A percentile compares a stretch with the other conserved stretches of the same genome.
These are phyloP conservation scores for Magnaporthales sp. DNA, from an alignment of 2,329 filamentous ascomycete species.

Conservation along the genomic window DNA sequence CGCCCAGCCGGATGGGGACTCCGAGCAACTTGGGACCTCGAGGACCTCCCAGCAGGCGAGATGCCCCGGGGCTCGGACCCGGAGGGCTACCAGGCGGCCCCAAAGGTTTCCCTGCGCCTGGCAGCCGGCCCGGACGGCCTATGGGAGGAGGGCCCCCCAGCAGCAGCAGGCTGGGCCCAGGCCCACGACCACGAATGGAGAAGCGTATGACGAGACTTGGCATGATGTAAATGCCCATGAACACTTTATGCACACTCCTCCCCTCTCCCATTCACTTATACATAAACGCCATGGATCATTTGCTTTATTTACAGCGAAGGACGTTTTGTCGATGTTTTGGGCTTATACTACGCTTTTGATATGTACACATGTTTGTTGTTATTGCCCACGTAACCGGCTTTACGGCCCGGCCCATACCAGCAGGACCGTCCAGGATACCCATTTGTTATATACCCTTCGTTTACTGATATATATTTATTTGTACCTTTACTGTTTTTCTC, in stretches of 20 bases:
- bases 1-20: not conserved
- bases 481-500: not conserved
- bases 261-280: not conserved
- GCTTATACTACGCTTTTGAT: not conserved
- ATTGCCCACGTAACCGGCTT: not conserved
- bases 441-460: not conserved
- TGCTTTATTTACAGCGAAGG: not conserved
- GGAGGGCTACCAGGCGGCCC: constrained; percentile 9
- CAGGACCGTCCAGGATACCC: not conserved
- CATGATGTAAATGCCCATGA: constrained; percentile 33
- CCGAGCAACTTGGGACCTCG: constrained; percentile 3
- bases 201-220: constrained; percentile 54
- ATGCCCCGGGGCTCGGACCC: not conserved
- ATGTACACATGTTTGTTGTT: not conserved
- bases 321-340: not conserved
- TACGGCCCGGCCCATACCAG: not conserved
- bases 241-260: not conserved
- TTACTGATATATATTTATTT: not conserved
- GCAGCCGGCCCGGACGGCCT: constrained; percentile 10
- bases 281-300: not conserved
- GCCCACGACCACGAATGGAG: constrained; percentile 42
- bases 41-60: not conserved
- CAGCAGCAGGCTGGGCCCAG: constrained; percentile 25
- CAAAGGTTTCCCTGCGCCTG: constrained; percentile 6
- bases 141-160: constrained; percentile 22